A percentile compares a stretch with the other conserved stretches of the same genome.
Evolutionary conservation across 805 yeast species (phyloP).

Genomic region (Candida khao-thaluensis): DNA sequence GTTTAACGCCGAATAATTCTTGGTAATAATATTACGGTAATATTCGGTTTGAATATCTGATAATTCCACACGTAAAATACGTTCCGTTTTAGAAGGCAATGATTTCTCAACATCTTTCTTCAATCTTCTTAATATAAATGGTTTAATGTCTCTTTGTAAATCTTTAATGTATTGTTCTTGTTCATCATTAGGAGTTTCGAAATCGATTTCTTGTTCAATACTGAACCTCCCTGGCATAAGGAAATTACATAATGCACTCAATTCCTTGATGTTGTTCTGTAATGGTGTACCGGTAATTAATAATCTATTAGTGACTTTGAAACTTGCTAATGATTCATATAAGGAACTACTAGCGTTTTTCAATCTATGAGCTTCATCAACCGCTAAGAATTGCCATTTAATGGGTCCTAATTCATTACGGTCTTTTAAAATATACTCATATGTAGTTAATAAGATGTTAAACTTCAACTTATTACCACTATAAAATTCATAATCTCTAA

Average conservation of each 20-base stretch:
- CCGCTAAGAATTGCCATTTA: conserved; percentile 95
- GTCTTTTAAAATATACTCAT: conserved; percentile 94
- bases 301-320: conserved; percentile 79
- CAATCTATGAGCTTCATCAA: conserved; percentile 96
- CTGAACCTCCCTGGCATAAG: conserved; percentile 91
- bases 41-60: conserved; percentile 95
- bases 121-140: conserved; percentile 87
- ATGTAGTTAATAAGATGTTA: conserved; percentile 89
- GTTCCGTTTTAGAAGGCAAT: conserved; percentile 91
- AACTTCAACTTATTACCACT: conserved; percentile 65
- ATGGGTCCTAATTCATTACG: conserved; percentile 73
- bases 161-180: conserved; percentile 89
- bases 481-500: conserved; percentile 84
- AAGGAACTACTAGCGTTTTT: conserved; percentile 92
- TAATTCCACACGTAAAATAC: conserved; percentile 91
- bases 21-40: conserved; percentile 89
- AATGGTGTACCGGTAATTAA: conserved; percentile 97
- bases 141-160: conserved; percentile 80
- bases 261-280: conserved; percentile 91
- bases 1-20: conserved; percentile 87
- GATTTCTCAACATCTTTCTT: conserved; percentile 98
- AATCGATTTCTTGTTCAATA: conserved; percentile 93
- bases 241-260: conserved; percentile 92
- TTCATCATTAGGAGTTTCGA: conserved; percentile 80
- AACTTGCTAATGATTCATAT: conserved; percentile 81